phyloP scores from a whole-genome alignment of 345 rosid genomes.

The Eucalyptus tenuipes region DNA sequence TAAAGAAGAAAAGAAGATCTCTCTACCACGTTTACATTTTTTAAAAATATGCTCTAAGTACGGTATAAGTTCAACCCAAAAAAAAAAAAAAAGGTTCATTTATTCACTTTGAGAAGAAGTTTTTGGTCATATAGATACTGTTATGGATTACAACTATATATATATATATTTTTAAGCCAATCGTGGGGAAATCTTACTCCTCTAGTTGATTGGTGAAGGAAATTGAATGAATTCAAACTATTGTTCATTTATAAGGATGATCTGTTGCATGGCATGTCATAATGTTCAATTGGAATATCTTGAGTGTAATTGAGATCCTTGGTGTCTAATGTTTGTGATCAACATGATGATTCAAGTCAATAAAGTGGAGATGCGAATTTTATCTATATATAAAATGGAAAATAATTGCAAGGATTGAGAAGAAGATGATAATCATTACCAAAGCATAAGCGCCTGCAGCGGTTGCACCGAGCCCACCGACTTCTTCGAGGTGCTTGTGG shows the following conservation, averaged over 20 bases:
- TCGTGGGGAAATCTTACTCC: not conserved
- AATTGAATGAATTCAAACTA: not conserved
- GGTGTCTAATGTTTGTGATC: not conserved
- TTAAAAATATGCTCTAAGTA: not conserved
- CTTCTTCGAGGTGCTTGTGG: slow-evolving; percentile 43
- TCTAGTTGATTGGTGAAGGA: not conserved
- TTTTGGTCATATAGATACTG: not conserved
- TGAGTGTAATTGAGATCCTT: not conserved
- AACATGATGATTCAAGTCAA: not conserved
- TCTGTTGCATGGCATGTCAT: not conserved
- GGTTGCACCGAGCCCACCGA: slow-evolving; percentile 24
- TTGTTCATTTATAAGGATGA: not conserved
- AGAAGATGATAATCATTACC: slow-evolving; percentile 9
- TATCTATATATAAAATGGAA: not conserved
- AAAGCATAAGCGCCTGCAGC: slow-evolving; percentile 41
- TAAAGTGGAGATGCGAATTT: not conserved
- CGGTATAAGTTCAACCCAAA: not conserved
- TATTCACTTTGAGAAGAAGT: not conserved
- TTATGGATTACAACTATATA: not conserved
- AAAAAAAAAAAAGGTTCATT: not conserved
- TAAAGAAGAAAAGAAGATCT: not conserved
- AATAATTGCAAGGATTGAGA: not conserved
- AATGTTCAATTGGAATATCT: not conserved
- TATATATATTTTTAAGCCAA: not conserved
- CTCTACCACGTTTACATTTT: not conserved